Base-by-base conservation (phyloP, 2,329 filamentous ascomycete genomes). In the Leptographium procerum region DNA sequence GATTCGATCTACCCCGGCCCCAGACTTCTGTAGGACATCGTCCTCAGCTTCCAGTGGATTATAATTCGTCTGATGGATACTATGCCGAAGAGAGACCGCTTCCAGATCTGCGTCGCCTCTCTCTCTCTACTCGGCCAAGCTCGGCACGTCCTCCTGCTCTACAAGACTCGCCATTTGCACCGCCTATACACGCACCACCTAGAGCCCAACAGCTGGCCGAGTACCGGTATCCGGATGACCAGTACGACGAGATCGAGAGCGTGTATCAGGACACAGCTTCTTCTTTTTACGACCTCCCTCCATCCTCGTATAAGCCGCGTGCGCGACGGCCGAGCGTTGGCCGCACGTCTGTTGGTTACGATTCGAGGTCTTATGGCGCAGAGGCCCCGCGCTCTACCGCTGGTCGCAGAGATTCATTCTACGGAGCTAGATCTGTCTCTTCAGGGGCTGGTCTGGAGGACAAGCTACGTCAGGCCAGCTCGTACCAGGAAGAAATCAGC, bases 401-500 rank as follows among this genome's bases (percentile, higher is more conserved):
- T 19, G 66, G 64, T 48, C 72, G 74, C 4, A 69, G 74, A 29
- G 67, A 73, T 56, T 77, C 77, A 0, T 69, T 73, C 58, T 75
- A 76, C 57, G 70, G 67, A 13, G 66, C 68, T 19, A 67, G 66
- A 34, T 69, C 71, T n/a, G 47, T 61, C 33, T 65, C 65, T 51
- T 67, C 71, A 1, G 69, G 69, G 31, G 69, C 64, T 58, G 71
- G 63, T 29, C 69, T 71, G 50, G 70, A 76, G 47, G 67, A 70
- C 56, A 75, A 80, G 61, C 61, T 79, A 6, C 70, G 71, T 24
- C 66, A 71, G 60, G 78, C 77, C 33, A 64, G 70, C 24, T 68
- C 66, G 28, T 84, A 85, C 66, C 82, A 84, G 65, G 75, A 82
- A 22, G 74, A 78, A 4, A 72, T 80, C 7, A 73, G 67, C 48